Evolutionary conservation across 2,329 filamentous ascomycete genomes (phyloP), one percentile per base, ranked within the genome.

Genomic region (Botrytis squamosa): DNA sequence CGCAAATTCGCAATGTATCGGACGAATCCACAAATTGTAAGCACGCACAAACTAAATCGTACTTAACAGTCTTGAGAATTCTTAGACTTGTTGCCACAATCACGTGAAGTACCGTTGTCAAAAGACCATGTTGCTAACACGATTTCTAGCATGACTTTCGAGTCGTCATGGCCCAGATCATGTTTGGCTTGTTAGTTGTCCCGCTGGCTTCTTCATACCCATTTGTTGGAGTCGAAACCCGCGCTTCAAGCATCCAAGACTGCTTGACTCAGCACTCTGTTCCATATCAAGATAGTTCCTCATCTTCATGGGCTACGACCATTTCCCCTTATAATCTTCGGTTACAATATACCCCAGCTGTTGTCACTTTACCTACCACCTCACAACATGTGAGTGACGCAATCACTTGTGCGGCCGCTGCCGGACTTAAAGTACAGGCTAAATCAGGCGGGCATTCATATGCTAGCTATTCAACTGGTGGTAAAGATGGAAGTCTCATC

Each of bases 381-480:
- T 5, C 81, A 1, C 75, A 82, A 5, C 75, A 80, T 25, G 82
- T 88, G 18, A 80, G 84, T 9, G 81, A 81, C 6, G 84, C 86
- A 4, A 82, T 89, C 14, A 79, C 78, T 40, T 89, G 86, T 74
- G 87, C 85, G 1, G 79, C 80, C 1, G 77, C 82, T 36, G 75
- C 80, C 64, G 80, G 80, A 18, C 80, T 86, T 36, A 85, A 86
- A 66, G 85, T 89, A 4, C 86, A 86, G 62, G 82, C 86, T 1
- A 86, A 85, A 75, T 83, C 84, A 42, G 87, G 88, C n/a, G 88
- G 87, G 0, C 87, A 89, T 78, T 86, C 85, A 49, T 89, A 88
- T 79, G 87, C 82, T 0, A 87, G 85, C 52, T 86, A 57, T 40
- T 78, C 77, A 6, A 76, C 57, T 0, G 87, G 87, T 3, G 88